Evolutionary conservation across 306 rosid species (phyloP).

Genomic region (Vachellia collinsii): DNA sequence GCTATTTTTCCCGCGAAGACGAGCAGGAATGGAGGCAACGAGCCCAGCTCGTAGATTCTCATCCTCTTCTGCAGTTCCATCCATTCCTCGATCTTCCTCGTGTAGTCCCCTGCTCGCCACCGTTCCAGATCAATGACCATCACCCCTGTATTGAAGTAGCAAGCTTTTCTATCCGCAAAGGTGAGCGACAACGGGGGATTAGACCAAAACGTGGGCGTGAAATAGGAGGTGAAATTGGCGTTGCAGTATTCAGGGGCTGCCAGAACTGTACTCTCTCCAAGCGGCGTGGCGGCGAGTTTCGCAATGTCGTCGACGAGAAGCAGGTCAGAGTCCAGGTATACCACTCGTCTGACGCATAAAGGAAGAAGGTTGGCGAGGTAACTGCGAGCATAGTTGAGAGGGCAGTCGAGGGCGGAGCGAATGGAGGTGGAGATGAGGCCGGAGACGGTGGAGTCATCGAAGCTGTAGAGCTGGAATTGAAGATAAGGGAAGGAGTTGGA

Average conservation of each 20-base stretch:
- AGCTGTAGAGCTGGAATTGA: constrained; percentile 67
- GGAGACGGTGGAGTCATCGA: constrained; percentile 55
- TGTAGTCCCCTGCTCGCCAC: constrained; percentile 80
- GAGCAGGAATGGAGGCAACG: constrained; percentile 80
- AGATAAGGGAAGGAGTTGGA: constrained; percentile 78
- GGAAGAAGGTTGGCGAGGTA: constrained; percentile 74
- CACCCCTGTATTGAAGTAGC: constrained; percentile 95
- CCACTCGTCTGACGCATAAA: constrained; percentile 63
- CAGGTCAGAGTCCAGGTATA: constrained; percentile 91
- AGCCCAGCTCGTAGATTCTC: constrained; percentile 86
- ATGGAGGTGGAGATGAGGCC: constrained; percentile 86
- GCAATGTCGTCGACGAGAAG: constrained; percentile 84
- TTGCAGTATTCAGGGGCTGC: constrained; percentile 97
- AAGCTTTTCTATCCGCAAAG: constrained; percentile 61
- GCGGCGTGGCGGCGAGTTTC: constrained; percentile 63
- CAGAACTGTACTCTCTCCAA: constrained; percentile 46
- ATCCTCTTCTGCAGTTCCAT: constrained; percentile 80
- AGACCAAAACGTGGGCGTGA: constrained; percentile 81
- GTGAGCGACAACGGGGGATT: constrained; percentile 72
- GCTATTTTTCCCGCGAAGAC: constrained; percentile 85
- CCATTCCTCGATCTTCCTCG: constrained; percentile 73
- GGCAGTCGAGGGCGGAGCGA: constrained; percentile 92
- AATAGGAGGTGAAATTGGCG: constrained; percentile 85
- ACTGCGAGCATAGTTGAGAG: constrained; percentile 83
- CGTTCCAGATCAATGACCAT: constrained; percentile 86